phyloP scores from a whole-genome alignment of 2,329 filamentous ascomycete species.

The Ophiostoma sp. region DNA sequence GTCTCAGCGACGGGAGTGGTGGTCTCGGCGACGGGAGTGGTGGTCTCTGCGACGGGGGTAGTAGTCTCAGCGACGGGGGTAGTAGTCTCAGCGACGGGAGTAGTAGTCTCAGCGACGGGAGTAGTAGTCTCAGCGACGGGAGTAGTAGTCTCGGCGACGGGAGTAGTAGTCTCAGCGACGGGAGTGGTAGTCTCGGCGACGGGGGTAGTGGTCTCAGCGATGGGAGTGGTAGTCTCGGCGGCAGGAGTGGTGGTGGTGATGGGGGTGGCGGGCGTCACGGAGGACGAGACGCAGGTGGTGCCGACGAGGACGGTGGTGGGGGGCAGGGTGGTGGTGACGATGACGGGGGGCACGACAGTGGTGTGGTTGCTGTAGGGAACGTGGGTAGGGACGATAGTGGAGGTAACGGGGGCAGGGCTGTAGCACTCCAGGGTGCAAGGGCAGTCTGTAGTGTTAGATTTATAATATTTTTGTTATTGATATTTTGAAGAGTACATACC shows the following conservation, averaged over 20 bases:
- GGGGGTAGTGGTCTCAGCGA: constrained; percentile 9
- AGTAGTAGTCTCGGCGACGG: neutral
- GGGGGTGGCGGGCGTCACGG: neutral
- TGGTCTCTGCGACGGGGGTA: neutral
- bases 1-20: neutral
- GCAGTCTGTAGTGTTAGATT: constrained; percentile 23
- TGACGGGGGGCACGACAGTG: neutral
- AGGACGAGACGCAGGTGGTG: constrained; percentile 16
- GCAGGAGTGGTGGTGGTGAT: constrained; percentile 15
- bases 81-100: too few relatives aligned
- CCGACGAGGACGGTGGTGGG: constrained; percentile 21
- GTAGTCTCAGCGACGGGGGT: too few relatives aligned
- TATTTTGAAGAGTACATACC: constrained; percentile 16
- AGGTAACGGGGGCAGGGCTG: constrained; percentile 18
- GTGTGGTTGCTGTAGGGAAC: constrained; percentile 19
- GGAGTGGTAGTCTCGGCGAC: constrained; percentile 3
- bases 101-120: too few relatives aligned
- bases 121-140: too few relatives aligned
- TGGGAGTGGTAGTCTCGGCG: neutral
- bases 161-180: neutral
- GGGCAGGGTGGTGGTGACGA: constrained; percentile 16
- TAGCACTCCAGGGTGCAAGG: constrained; percentile 26
- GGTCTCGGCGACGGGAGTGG: neutral
- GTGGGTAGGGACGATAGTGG: neutral
- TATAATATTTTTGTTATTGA: neutral